phyloP scores from a whole-genome alignment of 208 protist genomes.

The Acanthamoeba sp. region DNA sequence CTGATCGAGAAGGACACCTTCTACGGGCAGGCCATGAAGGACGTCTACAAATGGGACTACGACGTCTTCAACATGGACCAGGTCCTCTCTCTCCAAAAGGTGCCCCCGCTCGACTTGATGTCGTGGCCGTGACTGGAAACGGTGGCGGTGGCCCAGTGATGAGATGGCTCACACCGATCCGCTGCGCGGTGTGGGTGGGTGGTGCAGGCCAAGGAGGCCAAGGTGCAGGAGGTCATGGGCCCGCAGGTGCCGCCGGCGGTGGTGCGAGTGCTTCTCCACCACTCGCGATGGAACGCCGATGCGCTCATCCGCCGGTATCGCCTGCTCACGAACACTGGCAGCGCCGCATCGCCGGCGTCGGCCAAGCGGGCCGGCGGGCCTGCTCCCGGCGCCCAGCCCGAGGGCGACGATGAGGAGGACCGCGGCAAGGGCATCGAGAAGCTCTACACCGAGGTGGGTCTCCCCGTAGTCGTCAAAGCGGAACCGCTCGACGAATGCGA shows the following conservation, averaged over 20 bases:
- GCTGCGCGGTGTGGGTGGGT: too few relatives aligned
- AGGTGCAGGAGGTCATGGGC: not conserved
- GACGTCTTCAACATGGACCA: slow-evolving; percentile 16
- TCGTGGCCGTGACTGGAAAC: too few relatives aligned
- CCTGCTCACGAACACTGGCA: not conserved
- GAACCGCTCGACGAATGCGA: not conserved
- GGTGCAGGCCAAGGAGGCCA: not conserved
- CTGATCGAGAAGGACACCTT: not conserved
- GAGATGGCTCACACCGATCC: not conserved
- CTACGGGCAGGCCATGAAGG: slow-evolving; percentile 7
- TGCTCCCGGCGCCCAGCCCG: not conserved
- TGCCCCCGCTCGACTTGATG: not conserved
- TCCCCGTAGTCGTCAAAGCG: not conserved
- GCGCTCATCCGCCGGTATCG: not conserved
- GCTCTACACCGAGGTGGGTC: not conserved
- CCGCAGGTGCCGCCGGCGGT: not conserved
- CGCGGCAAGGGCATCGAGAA: not conserved
- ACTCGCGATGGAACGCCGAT: not conserved
- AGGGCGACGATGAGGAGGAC: not conserved
- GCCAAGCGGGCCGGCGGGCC: too few relatives aligned
- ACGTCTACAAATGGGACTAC: slow-evolving; percentile 18
- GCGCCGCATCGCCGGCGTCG: not conserved
- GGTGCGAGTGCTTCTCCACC: not conserved
- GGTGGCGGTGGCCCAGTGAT: too few relatives aligned
- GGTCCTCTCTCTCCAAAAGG: slow-evolving; percentile 4